Base-by-base conservation (phyloP, 1,284 basidiomycete species). In the Tilletia setariae region DNA sequence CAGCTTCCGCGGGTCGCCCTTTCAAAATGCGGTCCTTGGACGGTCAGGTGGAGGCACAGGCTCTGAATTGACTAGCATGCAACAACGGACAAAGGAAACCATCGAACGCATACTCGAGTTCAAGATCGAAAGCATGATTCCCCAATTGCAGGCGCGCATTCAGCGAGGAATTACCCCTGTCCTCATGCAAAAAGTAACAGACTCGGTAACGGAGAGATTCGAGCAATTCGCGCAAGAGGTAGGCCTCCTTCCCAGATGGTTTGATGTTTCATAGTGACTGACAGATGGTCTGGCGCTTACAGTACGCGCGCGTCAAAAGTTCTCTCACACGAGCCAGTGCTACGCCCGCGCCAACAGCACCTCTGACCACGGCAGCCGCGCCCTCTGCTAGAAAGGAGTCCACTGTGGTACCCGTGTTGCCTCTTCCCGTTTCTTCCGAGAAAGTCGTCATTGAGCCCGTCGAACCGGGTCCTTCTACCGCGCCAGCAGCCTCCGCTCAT, bases 221-320 rank as follows among this genome's bases (percentile, higher is more conserved):
- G 51, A 53, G 51, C 51, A 53, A 53, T 53, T 53, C 23, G 51
- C 51, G 13, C 51, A 53, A 53, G 51, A 53, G 51, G 51, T 53
- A 28, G 23, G 51, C 28, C 3, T 53, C 21, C 23, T 15, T 40
- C n/a, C n/a, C n/a, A n/a, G n/a, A n/a, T n/a, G n/a, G n/a, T n/a
- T 13, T 53, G 16, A 21, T 23, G 23, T 1, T 21, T 23, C 51
- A 25, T 53, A 13, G 23, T 19, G 11, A 40, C 35, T 40, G 35
- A 40, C 35, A 40, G 11, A 40, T 6, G 4, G 35, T 40, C 11
- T 40, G 8, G 28, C 8, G 13, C 23, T 19, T 23, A 21, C n/a
- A 53, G 51, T 53, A 53, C 28, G 51, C 51, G 3, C 51, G 51
- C 21, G 51, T 53, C 23, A 53, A 53, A 23, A 53, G 51, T 28